Conservation (phyloP, 495 filamentous ascomycete species). For the Sabuloglossum arenarium region DNA sequence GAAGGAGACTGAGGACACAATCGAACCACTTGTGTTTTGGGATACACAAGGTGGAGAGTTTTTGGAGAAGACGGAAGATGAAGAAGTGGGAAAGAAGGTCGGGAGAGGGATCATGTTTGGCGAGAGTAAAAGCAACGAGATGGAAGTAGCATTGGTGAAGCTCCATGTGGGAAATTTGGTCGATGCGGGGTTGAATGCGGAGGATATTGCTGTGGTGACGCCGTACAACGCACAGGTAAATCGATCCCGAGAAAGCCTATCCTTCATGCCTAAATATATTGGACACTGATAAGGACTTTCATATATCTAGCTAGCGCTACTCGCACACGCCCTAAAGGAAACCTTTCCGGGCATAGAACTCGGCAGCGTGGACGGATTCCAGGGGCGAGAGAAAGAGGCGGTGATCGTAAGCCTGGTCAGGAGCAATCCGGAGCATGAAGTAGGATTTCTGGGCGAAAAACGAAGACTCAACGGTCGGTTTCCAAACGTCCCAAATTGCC, state of each 20-base stretch:
- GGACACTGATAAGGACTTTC: slow-evolving; percentile 1
- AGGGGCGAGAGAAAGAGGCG: slow-evolving; percentile 92
- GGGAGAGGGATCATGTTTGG: slow-evolving; percentile 32
- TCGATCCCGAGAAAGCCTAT: not conserved
- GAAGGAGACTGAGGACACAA: slow-evolving; percentile 66
- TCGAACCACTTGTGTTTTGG: slow-evolving; percentile 74
- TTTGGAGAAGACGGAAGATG: slow-evolving; percentile 31
- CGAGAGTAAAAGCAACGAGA: slow-evolving; percentile 86
- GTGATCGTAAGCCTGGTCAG: slow-evolving; percentile 79
- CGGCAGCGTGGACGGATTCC: slow-evolving; percentile 91
- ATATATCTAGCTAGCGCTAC: slow-evolving; percentile 37
- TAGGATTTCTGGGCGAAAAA: slow-evolving; percentile 90
- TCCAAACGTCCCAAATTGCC: no score
- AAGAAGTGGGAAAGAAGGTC: slow-evolving; percentile 23
- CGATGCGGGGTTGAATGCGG: slow-evolving; percentile 52
- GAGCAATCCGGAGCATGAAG: slow-evolving; percentile 69
- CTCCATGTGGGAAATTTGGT: slow-evolving; percentile 54
- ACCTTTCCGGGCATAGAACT: slow-evolving; percentile 68
- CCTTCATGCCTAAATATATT: not conserved
- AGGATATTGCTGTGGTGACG: slow-evolving; percentile 83
- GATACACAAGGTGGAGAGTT: slow-evolving; percentile 94
- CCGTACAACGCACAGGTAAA: slow-evolving; percentile 85
- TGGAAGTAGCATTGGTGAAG: slow-evolving; percentile 65
- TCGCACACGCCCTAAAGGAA: slow-evolving; percentile 56
- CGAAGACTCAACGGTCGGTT: slow-evolving; percentile 68